Evolutionary conservation across 495 filamentous ascomycete species (phyloP), one percentile per base, ranked within the genome.

Genomic region (Xylaria venustula): DNA sequence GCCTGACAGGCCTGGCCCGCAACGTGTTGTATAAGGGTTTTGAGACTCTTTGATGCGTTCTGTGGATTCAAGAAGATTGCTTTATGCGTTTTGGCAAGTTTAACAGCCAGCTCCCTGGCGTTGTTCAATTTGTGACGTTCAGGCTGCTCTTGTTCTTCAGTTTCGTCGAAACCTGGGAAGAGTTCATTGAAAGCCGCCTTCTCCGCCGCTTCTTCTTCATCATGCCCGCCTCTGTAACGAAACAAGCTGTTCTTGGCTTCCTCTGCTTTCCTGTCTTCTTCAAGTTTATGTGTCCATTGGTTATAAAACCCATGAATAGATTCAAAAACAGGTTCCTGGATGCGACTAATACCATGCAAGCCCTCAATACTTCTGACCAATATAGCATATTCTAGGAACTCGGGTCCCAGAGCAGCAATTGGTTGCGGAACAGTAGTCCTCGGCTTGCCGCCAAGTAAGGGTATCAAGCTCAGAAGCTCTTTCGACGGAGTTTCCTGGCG

Each of bases 101-200:
- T 54, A 53, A 83, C 63, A 1, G 81, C 77, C 32, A 79, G 64
- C 7, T 81, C 77, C 45, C 81, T 73, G 37, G 73, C 76, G 7
- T 72, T 56, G 22, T 63, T 48, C 1, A 66, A 36, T 25, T 63
- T 57, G 3, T 58, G 46, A 20, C 62, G 58, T 52, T 53, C 17
- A 15, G 22, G 67, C 50, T 40, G 69, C 7, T 62, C 32, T 44
- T 77, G 63, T 6, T 73, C 73, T 1, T 73, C 63, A 0, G 71
- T 74, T 7, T 77, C 79, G 17, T 90, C 87, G 58, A 87, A 94
- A 15, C 82, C 84, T 6, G 93, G 93, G 74, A 98, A 98, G 36
- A 97, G 78, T 55, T 86, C 79, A 20, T 87, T 75, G 36, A 97
- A 84, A 44, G 92, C 91, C 52, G 88, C 81, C 67, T 92, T 85